These are phyloP conservation scores for Cerioporus squamosus DNA, from an alignment of 1,284 basidiomycete species.

Conservation along the genomic window DNA sequence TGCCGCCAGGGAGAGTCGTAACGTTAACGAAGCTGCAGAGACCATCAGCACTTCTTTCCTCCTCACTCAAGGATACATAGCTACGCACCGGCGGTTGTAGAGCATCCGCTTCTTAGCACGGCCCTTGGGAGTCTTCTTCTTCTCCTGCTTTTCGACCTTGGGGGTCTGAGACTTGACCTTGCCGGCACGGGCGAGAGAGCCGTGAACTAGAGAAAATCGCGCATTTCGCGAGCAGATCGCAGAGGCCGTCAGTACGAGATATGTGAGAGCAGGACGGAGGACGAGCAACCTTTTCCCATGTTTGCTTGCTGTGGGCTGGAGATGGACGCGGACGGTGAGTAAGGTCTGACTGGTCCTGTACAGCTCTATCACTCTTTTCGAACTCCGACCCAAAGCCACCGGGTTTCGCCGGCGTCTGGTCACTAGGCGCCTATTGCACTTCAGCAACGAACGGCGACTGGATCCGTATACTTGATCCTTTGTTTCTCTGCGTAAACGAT, in stretches of 20 bases:
- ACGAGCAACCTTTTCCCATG: conserved; percentile 66
- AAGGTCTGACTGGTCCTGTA: conserved; percentile 27
- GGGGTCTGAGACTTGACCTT: conserved; percentile 99
- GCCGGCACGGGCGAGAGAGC: conserved; percentile 99
- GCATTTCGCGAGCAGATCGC: conserved; percentile 4
- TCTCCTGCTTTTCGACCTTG: conserved; percentile 97
- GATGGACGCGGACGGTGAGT: conserved; percentile 26
- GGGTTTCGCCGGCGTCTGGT: too few relatives aligned
- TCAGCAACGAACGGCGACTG: too few relatives aligned
- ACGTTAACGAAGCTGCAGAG: conserved; percentile 89
- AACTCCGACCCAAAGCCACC: conserved; percentile 8
- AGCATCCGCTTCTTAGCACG: conserved; percentile 96
- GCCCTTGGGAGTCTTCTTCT: conserved; percentile 95
- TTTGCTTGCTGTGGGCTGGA: conserved; percentile 48
- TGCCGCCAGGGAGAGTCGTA: conserved; percentile 88
- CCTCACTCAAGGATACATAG: neutral
- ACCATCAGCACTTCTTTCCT: conserved; percentile 11
- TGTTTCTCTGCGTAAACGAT: too few relatives aligned
- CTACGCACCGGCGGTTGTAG: conserved; percentile 88
- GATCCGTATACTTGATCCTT: too few relatives aligned
- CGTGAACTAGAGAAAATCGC: conserved; percentile 75
- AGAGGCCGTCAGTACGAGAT: conserved; percentile 10
- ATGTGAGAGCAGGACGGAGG: conserved; percentile 8
- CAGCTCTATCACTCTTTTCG: conserved; percentile 20
- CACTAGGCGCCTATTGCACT: too few relatives aligned